Conservation (phyloP, 2,329 filamentous ascomycete species). For the Aspergillus caelatus region DNA sequence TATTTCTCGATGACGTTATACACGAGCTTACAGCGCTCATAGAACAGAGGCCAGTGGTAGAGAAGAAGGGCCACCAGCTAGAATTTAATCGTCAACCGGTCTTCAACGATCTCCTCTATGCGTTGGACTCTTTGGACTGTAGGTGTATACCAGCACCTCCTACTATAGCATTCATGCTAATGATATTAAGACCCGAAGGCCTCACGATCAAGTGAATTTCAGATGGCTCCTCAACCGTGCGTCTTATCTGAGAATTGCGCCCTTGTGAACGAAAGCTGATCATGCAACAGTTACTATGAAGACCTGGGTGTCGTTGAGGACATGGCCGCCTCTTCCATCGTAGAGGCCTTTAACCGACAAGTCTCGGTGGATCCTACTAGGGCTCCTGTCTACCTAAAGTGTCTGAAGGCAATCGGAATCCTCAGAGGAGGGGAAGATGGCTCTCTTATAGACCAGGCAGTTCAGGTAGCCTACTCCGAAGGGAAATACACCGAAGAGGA, state of each 20-base stretch:
- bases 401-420: conserved; percentile 61
- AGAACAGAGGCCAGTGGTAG: conserved; percentile 44
- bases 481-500: conserved; percentile 62
- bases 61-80: conserved; percentile 37
- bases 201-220: conserved; percentile 30
- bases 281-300: conserved; percentile 54
- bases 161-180: conserved; percentile 17
- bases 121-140: conserved; percentile 40
- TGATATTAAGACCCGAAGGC: conserved; percentile 32
- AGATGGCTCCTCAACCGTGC: conserved; percentile 36
- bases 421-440: conserved; percentile 53
- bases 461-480: conserved; percentile 60
- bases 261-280: conserved; percentile 9
- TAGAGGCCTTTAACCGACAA: conserved; percentile 66
- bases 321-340: conserved; percentile 64
- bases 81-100: conserved; percentile 39
- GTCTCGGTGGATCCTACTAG: conserved; percentile 57
- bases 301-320: conserved; percentile 65
- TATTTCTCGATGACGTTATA: conserved; percentile 63
- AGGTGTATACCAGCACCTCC: conserved; percentile 15
- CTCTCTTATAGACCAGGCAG: conserved; percentile 60
- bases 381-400: conserved; percentile 65
- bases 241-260: conserved; percentile 17
- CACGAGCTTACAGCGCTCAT: conserved; percentile 61
- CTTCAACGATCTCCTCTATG: conserved; percentile 41